These are phyloP conservation scores for Musa schizocarpa DNA, from an alignment of 176 grass and related monocot species.

Conservation along the genomic window DNA sequence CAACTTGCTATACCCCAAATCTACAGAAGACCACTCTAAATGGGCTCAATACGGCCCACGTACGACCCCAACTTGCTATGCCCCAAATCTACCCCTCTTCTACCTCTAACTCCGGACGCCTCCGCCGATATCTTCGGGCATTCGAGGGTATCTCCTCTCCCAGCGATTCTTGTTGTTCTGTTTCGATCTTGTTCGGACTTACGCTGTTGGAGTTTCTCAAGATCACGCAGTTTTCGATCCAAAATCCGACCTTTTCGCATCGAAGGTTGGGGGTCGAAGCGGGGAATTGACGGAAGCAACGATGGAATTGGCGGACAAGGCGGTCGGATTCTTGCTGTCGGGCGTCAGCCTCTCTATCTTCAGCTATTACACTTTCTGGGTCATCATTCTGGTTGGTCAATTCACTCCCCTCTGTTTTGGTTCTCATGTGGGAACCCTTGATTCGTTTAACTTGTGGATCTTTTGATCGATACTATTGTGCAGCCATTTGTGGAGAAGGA, in stretches of 20 bases:
- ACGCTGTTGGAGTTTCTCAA: no score
- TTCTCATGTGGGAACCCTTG: not conserved
- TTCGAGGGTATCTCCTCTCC: not conserved
- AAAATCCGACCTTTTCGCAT: not conserved
- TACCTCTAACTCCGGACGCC: no score
- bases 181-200: no score
- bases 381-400: slow-evolving; percentile 69
- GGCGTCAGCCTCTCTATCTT: slow-evolving; percentile 76
- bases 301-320: slow-evolving; percentile 77
- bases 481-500: slow-evolving; percentile 90
- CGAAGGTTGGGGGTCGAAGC: not conserved
- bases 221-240: not conserved
- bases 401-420: not conserved
- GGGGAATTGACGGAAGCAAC: not conserved
- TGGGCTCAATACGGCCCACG: not conserved
- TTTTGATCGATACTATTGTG: not conserved
- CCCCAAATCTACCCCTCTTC: no score
- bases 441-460: not conserved
- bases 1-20: no score
- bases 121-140: not conserved
- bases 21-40: no score
- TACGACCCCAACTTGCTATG: no score
- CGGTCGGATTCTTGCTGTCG: slow-evolving; percentile 57
- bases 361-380: slow-evolving; percentile 78
- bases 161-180: no score